Base-by-base conservation (phyloP, 345 rosid genomes). In the Balakata baccata region DNA sequence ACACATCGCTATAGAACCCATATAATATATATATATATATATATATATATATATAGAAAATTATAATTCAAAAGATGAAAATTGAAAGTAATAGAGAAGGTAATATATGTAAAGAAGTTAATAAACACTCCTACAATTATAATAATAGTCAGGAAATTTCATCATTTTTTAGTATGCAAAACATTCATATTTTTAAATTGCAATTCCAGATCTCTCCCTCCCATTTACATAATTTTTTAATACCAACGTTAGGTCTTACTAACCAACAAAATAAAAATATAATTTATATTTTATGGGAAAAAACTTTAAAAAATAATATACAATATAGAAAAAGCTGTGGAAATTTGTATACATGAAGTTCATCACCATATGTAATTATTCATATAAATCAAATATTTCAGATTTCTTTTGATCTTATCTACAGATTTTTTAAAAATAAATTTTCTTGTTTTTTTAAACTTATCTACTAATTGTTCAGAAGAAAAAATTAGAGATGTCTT, bases 361-460 rank as follows among this genome's bases (percentile, higher is more conserved):
- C 79, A 83, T 84, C 91, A 78, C 86, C 75, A 66, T 68, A 37
- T 54, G 7, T 2, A 9, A 25, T 23, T 50, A 50, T 8, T 29
- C 2, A 29, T 23, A 51, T 25, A 14, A 25, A 43, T 53, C 18
- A 75, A 63, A 62, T 66, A 57, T 29, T 29, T 60, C 12, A 66
- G 73, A 60, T 83, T 58, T 76, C 74, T 78, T 59, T 79, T 73
- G 87, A 76, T 83, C 88, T 88, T 87, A 87, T 89, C 89, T 77
- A n/a, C 66, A 77, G 64, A 8, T 13, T 14, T 17, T 18, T 7
- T 25, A 13, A 59, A 45, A 77, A 54, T 78, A 29, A 66, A 61
- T 58, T 70, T 75, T 78, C 14, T 54, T 74, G 56, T 81, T 75
- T 74, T 75, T 75, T 76, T 49, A 38, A 75, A 60, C 34, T 78